Base-by-base conservation (phyloP, 2,329 filamentous ascomycete genomes). In the Colletotrichum spinosum region DNA sequence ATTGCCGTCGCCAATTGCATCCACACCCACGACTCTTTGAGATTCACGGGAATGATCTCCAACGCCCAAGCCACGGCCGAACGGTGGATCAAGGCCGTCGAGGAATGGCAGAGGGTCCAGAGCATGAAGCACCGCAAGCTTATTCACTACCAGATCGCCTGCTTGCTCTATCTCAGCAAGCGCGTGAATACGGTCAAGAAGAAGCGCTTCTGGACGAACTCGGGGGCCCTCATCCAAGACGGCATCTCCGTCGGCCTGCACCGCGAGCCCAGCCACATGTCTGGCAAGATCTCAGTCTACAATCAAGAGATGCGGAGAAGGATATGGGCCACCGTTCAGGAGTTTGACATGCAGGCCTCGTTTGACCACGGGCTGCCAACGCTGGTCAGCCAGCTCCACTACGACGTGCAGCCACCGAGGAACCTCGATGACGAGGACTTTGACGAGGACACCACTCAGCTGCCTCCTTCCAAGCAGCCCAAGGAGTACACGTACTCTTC, bases 181-280 rank as follows among this genome's bases (percentile, higher is more conserved):
- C 80, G 85, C 37, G 83, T 88, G 68, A 89, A 89, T 74, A 86
- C 84, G 2, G 83, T 89, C 68, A 88, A 88, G 78, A 89, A 89
- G 81, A 89, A 89, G 80, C 80, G 85, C 11, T 88, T 87, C 74
- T 89, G 86, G 86, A 86, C 84, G 13, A 80, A 81, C 44, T 80
- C 86, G 1, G 86, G 86, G 0, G 79, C 82, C 6, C 77, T 89
- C 60, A 82, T 88, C 12, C 85, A 86, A 52, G 84, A 88, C 55
- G 86, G 84, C 59, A 84, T 89, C 62, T 83, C 83, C 2, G 83
- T 88, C 37, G 86, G 86, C 13, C 78, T 89, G 51, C 87, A 89
- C 69, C 83, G 84, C 15, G 87, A 89, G 70, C 86, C 86, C 3
- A 83, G 84, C 69, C 80, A 83, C 63, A 84, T 87, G 77, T 79